Percentiles rank a stretch among this genome's conserved stretches.
Evolutionary conservation across 2,329 filamentous ascomycete genomes (phyloP).

Genomic region (Colletotrichum sp.): DNA sequence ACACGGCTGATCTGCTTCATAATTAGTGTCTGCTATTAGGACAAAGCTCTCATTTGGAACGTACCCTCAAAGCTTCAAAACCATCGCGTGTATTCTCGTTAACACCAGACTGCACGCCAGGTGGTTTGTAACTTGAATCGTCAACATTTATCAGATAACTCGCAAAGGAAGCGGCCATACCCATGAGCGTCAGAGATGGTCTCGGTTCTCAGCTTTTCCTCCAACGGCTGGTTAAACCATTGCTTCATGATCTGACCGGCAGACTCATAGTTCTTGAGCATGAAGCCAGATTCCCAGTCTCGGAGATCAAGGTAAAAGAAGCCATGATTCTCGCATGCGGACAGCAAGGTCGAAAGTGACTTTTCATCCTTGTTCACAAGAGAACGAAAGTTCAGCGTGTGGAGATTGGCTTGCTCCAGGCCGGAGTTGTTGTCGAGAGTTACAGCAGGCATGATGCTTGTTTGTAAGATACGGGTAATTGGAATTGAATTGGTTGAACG

Average conservation of each 20-base stretch:
- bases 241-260: background rate
- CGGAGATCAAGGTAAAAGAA: background rate
- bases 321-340: background rate
- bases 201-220: background rate
- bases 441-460: background rate
- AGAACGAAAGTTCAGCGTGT: background rate
- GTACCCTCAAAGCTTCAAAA: background rate
- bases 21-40: accelerated
- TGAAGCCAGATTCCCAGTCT: background rate
- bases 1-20: background rate
- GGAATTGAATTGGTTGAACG: accelerated
- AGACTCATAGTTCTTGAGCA: background rate
- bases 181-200: background rate
- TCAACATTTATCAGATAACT: accelerated
- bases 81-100: background rate
- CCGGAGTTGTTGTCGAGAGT: background rate
- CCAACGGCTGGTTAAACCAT: background rate
- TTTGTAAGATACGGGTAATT: background rate
- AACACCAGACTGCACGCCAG: background rate
- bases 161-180: accelerated
- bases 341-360: background rate
- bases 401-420: background rate
- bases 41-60: accelerated
- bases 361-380: background rate
- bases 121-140: background rate